phyloP scores from a whole-genome alignment of 306 rosid species.

The Lupinus albus region DNA sequence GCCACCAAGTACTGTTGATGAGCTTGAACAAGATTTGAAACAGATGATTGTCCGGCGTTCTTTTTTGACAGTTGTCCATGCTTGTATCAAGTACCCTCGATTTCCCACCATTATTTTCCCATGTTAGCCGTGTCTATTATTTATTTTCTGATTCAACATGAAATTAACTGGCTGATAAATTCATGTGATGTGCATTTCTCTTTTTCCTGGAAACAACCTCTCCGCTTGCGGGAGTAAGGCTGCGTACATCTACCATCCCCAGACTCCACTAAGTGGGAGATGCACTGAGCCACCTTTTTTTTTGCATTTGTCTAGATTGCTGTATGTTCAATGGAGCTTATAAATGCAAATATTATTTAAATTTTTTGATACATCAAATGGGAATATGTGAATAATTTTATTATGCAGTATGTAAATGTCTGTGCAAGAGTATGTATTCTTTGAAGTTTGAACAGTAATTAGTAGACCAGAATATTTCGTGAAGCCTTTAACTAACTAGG shows the following conservation, averaged over 20 bases:
- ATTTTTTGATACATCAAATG: constrained; percentile 1
- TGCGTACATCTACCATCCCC: too few species aligned
- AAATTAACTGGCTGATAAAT: constrained; percentile 29
- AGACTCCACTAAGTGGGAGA: too few species aligned
- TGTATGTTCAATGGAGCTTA: neutral
- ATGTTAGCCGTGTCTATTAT: constrained; percentile 25
- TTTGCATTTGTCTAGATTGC: constrained; percentile 26
- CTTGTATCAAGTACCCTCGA: constrained; percentile 82
- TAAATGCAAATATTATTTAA: constrained; percentile 9
- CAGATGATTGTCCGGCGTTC: constrained; percentile 91
- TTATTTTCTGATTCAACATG: constrained; percentile 28
- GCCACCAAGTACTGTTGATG: constrained; percentile 78
- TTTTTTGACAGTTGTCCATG: constrained; percentile 97
- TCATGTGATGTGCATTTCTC: constrained; percentile 20
- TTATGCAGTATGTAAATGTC: constrained; percentile 2
- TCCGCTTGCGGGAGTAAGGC: too few species aligned
- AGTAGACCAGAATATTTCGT: constrained; percentile 18
- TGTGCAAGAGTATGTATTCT: constrained; percentile 6
- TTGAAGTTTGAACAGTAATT: neutral
- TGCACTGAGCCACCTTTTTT: too few species aligned
- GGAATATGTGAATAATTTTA: constrained; percentile 30
- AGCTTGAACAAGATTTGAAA: constrained; percentile 90
- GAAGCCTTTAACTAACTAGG: constrained; percentile 30
- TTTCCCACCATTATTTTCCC: constrained; percentile 37
- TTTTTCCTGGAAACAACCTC: too few species aligned